Evolutionary conservation across 163 green algal genomes (phyloP).

Genomic region (Coccomyxa subellipsoidea): DNA sequence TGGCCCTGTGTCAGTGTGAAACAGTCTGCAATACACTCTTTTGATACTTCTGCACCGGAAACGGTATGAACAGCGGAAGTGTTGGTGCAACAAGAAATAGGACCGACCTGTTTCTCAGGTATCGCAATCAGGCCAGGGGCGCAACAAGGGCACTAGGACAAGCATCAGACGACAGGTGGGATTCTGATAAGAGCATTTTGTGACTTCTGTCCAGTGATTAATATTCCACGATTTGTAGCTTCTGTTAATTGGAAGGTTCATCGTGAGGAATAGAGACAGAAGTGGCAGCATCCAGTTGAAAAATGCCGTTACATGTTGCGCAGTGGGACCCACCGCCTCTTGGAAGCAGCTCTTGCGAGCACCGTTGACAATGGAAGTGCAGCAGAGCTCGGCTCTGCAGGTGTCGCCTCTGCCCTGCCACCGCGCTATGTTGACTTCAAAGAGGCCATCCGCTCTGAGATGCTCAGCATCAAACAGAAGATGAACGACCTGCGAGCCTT

Average conservation of each 20-base stretch:
- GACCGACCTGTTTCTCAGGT: slow-evolving; percentile 56
- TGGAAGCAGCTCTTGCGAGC: slow-evolving; percentile 27
- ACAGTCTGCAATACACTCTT: too few species aligned
- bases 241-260: too few species aligned
- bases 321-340: slow-evolving; percentile 26
- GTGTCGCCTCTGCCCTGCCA: slow-evolving; percentile 19
- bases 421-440: slow-evolving; percentile 54
- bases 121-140: slow-evolving; percentile 37
- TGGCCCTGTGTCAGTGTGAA: too few species aligned
- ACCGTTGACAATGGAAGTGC: slow-evolving; percentile 18
- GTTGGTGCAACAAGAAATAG: slow-evolving; percentile 49
- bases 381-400: slow-evolving; percentile 32
- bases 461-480: slow-evolving; percentile 50
- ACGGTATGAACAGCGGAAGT: not conserved
- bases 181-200: not conserved
- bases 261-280: too few species aligned
- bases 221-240: too few species aligned
- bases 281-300: not conserved
- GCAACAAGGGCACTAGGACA: slow-evolving; percentile 17
- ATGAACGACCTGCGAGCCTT: slow-evolving; percentile 49
- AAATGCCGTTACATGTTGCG: not conserved
- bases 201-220: not conserved
- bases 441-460: slow-evolving; percentile 44
- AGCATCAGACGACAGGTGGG: not conserved
- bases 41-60: too few species aligned